phyloP scores from a whole-genome alignment of 192 early-diverging fungal genomes.

The Backusella westeae region DNA sequence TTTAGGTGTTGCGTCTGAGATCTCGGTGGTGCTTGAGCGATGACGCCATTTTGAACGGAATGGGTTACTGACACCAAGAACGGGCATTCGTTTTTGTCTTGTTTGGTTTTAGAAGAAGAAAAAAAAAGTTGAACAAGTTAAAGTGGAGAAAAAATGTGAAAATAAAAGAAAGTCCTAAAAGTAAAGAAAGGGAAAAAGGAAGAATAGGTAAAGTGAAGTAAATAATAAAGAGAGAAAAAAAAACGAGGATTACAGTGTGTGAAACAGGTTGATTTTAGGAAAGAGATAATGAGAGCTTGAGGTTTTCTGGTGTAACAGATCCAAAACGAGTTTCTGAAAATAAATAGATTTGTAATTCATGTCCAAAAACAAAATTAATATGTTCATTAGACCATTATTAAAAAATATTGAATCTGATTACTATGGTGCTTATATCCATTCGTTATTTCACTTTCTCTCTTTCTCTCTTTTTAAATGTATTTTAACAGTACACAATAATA shows the following conservation, averaged over 20 bases:
- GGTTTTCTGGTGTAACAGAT: not conserved
- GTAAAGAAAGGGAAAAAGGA: not conserved
- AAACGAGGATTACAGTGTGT: slow-evolving; percentile 5
- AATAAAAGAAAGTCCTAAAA: not conserved
- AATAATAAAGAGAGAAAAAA: not conserved
- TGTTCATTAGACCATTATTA: not conserved
- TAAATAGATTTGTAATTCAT: not conserved
- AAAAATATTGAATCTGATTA: not conserved
- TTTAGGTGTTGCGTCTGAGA: not conserved
- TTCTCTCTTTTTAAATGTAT: not conserved
- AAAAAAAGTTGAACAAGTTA: not conserved
- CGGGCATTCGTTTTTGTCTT: not conserved
- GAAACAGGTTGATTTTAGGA: slow-evolving; percentile 6
- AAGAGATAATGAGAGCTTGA: not conserved
- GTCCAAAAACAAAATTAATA: not conserved
- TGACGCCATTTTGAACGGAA: slow-evolving; percentile 15
- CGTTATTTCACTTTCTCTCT: not conserved
- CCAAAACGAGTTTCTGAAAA: not conserved
- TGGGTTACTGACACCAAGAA: not conserved
- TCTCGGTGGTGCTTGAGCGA: slow-evolving; percentile 1
- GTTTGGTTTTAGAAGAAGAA: not conserved
- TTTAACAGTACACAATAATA: not conserved
- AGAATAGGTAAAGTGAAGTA: not conserved
- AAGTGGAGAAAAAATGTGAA: not conserved
- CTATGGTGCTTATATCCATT: not conserved